Base-by-base conservation (phyloP, 2,329 filamentous ascomycete genomes). In the Fusarium chaquense region DNA sequence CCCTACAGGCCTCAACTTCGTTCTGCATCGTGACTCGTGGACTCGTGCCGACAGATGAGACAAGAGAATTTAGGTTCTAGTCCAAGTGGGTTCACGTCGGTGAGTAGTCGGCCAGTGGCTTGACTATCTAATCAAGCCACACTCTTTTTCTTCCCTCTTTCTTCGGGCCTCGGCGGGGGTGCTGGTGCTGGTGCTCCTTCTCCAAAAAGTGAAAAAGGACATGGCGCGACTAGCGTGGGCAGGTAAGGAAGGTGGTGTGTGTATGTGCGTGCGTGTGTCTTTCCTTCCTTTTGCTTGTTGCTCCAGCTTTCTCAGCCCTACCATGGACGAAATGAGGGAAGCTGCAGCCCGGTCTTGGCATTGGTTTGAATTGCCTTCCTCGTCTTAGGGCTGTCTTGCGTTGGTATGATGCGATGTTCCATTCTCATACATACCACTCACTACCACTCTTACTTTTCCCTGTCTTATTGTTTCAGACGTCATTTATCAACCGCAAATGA, bases 1-100 rank as follows among this genome's bases (percentile, higher is more conserved):
- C 67, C 67, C 67, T 70, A 63, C 60, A 62, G 49, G 43, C 16
- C 32, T 36, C 16, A n/a, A 20, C 40, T 33, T 44, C 16, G 33
- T 40, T 26, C 60, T 40, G 33, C 33, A 46, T 40, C 6, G 38
- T 66, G 68, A 71, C 68, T 69, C 68, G 67, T 58, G 44, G 41
- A 43, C 44, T 46, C n/a, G 46, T 50, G 59, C 26, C 47, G 47
- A 40, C 47, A 24, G 36, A 40, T 40, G 36, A 40, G 36, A 40
- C 36, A 51, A 24, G 12, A 50, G 11, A 51, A 20, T 51, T 64
- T 64, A 58, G 24, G 61, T 65, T 65, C 46, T 40, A 43, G 33
- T 2, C 45, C 52, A 61, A 59, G 54, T 54, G 61, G 62, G 41
- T 16, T 10, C 15, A 30, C 3, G 3, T 20, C 28, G 10, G 16